A percentile compares a stretch with the other conserved stretches of the same genome.
These are phyloP conservation scores for Evernia prunastri DNA, from an alignment of 495 filamentous ascomycete species.

Conservation along the genomic window DNA sequence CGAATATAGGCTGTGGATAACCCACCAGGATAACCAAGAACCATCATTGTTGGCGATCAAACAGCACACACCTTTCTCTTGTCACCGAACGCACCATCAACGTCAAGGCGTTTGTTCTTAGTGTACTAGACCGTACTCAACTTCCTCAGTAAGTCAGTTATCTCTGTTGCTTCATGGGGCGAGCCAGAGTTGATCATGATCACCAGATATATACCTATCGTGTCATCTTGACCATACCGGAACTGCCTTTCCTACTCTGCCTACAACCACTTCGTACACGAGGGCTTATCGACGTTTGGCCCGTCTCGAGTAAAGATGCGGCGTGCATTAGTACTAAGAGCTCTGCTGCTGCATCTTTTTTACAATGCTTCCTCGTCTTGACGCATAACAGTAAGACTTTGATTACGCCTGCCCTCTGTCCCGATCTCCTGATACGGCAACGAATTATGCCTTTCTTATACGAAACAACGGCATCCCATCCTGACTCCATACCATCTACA, in stretches of 20 bases:
- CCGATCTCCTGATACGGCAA: no score
- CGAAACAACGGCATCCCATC: slow-evolving; percentile 10
- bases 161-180: background rate
- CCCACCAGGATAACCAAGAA: no score
- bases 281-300: background rate
- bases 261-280: background rate
- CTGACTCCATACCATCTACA: slow-evolving; percentile 8
- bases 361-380: no score
- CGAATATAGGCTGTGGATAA: background rate
- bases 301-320: background rate
- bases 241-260: background rate
- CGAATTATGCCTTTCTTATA: slow-evolving; percentile 21
- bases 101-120: background rate
- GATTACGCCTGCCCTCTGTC: background rate
- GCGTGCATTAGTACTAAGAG: background rate
- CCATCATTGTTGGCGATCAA: no score
- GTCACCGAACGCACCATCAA: background rate
- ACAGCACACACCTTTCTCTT: background rate
- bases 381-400: no score
- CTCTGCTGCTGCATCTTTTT: background rate
- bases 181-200: background rate
- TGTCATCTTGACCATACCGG: background rate
- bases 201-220: background rate
- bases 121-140: background rate
- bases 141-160: background rate